Evolutionary conservation across 352 stramenopile species (phyloP), one percentile per base, ranked within the genome.

Genomic region (Pythium apleroticum): DNA sequence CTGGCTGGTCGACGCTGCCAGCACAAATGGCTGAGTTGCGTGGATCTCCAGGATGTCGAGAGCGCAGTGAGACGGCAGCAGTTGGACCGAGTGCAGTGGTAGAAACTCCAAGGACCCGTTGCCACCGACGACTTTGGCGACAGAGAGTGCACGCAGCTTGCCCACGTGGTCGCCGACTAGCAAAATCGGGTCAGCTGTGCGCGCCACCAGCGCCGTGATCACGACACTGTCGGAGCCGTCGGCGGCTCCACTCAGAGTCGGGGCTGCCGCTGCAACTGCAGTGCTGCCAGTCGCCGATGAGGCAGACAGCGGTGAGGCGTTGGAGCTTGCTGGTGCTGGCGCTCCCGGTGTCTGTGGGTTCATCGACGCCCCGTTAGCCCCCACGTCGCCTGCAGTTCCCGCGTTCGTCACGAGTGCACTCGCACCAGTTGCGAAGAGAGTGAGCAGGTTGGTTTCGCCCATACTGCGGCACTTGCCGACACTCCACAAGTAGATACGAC

Each of bases 11-110:
- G 85, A 94, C 5, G 80, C 71, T 1, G 75, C 79, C 41, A 92
- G 61, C 6, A 76, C 55, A 19, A 90, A 75, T 0, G 81, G 57
- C 11, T 90, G 80, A 11, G 73, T 83, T 35, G 80, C 72, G 48
- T 94, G 85, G 19, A 90, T 67, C 22, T 77, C 71, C 2, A 94
- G 33, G 0, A 88, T 46, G 58, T 94, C 85, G 22, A 94, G 28
- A 11, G 77, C 65, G 0, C 65, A 28, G 19, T 68, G 48, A 8
- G 24, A 4, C 3, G 52, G 53, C 15, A 83, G 41, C 11, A 94
- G 68, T 30, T 90, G 82, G 3, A 78, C 37, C 1, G 76, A 85
- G 57, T 91, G 83, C 10, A 91, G 69, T 10, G 84, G 81, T n/a
- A 90, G 17, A 52, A 89, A 62, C 50, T 94, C 82, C 10, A 91